Evolutionary conservation across 345 rosid genomes (phyloP).

Genomic region (Corymbia maculata): DNA sequence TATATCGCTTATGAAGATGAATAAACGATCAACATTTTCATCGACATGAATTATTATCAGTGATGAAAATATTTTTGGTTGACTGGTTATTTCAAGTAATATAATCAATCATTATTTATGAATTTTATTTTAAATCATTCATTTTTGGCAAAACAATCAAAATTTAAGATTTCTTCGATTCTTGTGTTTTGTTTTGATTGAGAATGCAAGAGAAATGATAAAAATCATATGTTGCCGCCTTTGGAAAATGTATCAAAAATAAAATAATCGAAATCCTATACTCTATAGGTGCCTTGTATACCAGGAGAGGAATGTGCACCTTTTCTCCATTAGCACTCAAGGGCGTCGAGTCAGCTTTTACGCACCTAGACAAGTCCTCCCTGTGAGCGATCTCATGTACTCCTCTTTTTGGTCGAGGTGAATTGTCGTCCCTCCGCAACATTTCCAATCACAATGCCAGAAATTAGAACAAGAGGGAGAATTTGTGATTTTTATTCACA

Average conservation of each 20-base stretch:
- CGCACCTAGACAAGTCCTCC: background rate
- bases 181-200: background rate
- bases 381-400: background rate
- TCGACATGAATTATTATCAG: no score
- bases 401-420: background rate
- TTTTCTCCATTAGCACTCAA: background rate
- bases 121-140: no score
- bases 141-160: no score
- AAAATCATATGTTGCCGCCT: background rate
- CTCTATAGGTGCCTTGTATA: background rate
- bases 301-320: background rate
- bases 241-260: background rate
- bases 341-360: background rate
- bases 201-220: background rate
- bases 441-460: background rate
- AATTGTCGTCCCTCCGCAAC: background rate
- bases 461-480: background rate
- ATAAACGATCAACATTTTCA: no score
- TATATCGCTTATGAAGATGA: no score
- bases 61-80: no score
- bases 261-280: background rate
- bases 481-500: background rate
- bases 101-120: no score
- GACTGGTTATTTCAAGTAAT: no score
- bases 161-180: background rate